Evolutionary conservation across 345 rosid genomes (phyloP).

Genomic region (Kandelia obovata): DNA sequence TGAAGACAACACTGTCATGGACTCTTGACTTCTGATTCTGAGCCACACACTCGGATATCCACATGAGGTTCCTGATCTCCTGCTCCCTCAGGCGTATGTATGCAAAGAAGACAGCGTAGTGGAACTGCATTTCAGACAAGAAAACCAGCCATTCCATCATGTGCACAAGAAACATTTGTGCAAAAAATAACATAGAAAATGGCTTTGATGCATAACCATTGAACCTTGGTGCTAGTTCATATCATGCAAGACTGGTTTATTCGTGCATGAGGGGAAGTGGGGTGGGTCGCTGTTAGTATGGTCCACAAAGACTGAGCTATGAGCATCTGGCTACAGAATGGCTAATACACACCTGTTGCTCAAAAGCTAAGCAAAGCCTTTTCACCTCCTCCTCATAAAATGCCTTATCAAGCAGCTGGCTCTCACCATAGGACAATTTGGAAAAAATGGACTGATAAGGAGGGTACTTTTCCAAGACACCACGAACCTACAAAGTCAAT

Average conservation of each 20-base stretch:
- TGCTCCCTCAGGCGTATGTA: conserved; percentile 98
- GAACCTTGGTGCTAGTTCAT: too few species aligned
- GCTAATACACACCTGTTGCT: conserved; percentile 74
- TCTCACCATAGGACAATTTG: conserved; percentile 88
- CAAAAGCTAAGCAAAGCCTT: conserved; percentile 95
- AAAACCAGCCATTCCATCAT: not conserved
- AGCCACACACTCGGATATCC: conserved; percentile 98
- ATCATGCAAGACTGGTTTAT: too few species aligned
- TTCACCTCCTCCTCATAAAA: conserved; percentile 98
- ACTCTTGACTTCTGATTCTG: conserved; percentile 98
- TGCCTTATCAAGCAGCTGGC: conserved; percentile 97
- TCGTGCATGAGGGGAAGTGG: too few species aligned
- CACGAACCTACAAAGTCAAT: conserved; percentile 61
- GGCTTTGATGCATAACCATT: too few species aligned
- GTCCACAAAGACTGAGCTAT: not conserved
- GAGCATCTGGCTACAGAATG: not conserved
- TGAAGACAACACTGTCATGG: conserved; percentile 95
- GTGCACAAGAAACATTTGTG: not conserved
- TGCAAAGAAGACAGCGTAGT: conserved; percentile 86
- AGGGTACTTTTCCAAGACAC: conserved; percentile 87
- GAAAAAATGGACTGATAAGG: conserved; percentile 90
- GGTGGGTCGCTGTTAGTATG: not conserved
- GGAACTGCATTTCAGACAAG: conserved; percentile 59
- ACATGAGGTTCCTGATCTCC: conserved; percentile 97
- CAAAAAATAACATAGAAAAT: too few species aligned